phyloP scores from a whole-genome alignment of 2,329 filamentous ascomycete species.

The Aspergillus sergii region DNA sequence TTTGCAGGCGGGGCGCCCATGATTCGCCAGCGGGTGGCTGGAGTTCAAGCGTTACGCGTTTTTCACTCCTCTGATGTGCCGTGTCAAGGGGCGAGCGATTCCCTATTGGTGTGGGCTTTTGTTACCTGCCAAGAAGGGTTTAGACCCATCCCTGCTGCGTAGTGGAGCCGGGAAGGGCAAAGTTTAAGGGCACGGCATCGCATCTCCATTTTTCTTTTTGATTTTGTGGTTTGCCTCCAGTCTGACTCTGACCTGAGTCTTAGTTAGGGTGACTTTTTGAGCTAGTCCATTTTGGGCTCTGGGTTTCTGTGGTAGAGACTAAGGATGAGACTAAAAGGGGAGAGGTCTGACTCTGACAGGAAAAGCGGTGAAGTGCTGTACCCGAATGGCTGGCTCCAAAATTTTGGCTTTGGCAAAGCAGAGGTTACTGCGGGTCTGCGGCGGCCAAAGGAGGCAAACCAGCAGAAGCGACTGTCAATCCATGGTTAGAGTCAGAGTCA shows the following conservation, averaged over 20 bases:
- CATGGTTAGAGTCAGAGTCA: background rate
- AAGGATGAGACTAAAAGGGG: background rate
- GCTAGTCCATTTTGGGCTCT: background rate
- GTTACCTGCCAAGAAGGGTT: conserved; percentile 23
- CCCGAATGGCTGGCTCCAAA: conserved; percentile 9
- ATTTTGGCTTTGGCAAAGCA: background rate
- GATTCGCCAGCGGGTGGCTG: conserved; percentile 15
- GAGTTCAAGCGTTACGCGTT: conserved; percentile 24
- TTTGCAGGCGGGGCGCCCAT: background rate
- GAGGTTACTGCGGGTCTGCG: background rate
- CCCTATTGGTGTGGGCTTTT: conserved; percentile 15
- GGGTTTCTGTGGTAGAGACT: background rate
- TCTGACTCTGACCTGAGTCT: too few species aligned
- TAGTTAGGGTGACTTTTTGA: background rate
- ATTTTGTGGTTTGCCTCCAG: background rate
- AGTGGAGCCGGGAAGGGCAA: conserved; percentile 7
- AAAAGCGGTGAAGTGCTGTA: conserved; percentile 24
- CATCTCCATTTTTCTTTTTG: background rate
- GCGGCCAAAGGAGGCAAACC: conserved; percentile 8
- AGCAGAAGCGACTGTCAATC: background rate
- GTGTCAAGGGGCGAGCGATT: conserved; percentile 18
- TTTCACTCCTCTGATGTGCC: conserved; percentile 22
- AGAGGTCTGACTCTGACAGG: conserved; percentile 12
- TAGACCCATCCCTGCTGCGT: conserved; percentile 9
- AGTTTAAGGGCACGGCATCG: conserved; percentile 11